Base-by-base conservation (phyloP, 345 rosid genomes). In the Geranium brycei region DNA sequence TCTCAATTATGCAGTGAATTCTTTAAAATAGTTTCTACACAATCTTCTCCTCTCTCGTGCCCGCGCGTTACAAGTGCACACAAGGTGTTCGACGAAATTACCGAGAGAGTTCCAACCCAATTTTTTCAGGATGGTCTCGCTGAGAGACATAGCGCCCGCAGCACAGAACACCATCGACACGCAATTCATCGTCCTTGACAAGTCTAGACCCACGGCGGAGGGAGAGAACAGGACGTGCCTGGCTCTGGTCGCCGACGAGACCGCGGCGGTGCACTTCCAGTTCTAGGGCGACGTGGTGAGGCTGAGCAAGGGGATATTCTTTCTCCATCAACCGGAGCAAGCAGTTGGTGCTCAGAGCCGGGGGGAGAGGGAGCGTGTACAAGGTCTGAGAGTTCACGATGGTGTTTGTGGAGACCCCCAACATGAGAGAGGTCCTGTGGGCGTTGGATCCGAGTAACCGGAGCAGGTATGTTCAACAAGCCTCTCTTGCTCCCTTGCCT, bases 401-500 rank as follows among this genome's bases (percentile, higher is more conserved):
- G 85, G 77, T 72, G 4, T 85, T 80, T 65, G 90, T 82, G 18
- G 87, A 81, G 78, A 83, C 91, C 5, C 95, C 95, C 17, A 86
- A 88, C 68, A 69, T 91, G 75, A 81, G 95, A 23, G 87, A 91
- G 78, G 86, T 86, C 28, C 74, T 62, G 30, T 85, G 95, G 89
- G 75, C 69, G 60, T 81, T 81, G 38, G 84, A 85, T 59, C 80
- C 91, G 0, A 72, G 57, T 23, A 78, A 74, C 66, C 57, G 83
- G 18, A 82, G 64, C 8, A 81, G 55, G 65, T 85, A 80, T 58
- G 74, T 88, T 56, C 82, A 75, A 58, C 75, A 79, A 18, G 70
- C 79, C 2, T 23, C 28, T 23, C 28, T 23, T 23, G 1, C n/a
- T n/a, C 28, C 28, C 28, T 0, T 23, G 28, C 28, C 28, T 23